Evolutionary conservation across 371 early-diverging fungal genomes (phyloP), one percentile per base, ranked within the genome.

Genomic region (Mucor ambiguus): DNA sequence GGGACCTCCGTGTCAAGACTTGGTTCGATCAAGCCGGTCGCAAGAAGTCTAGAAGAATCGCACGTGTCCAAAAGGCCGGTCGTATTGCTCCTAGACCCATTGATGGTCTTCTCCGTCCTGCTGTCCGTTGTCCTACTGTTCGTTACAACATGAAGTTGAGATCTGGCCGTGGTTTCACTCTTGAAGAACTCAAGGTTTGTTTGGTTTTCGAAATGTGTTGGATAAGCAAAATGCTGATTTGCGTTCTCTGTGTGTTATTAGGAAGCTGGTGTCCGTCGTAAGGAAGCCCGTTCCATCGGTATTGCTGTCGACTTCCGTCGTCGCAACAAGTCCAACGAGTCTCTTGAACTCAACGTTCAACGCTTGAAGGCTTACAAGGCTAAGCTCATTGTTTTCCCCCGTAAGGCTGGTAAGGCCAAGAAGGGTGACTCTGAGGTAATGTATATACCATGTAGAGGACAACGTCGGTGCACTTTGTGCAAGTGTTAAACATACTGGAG

Each of bases 11-110:
- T 76, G 98, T 98, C 70, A 95, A 94, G 91, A 98, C 98, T 74
- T 99, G 99, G 98, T 99, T 99, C 88, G 90, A 98, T 88, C 99
- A 99, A 89, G 95, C 99, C 73, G 95, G 95, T 66, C 93, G 93
- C 79, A 96, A 96, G 91, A 90, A 91, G 87, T 85, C 93, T 70
- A 89, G 99, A 78, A 89, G 96, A 71, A 80, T 92, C 60, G 88
- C 88, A 67, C 93, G 99, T 76, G 83, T 91, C 77, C 88, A 91
- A 84, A 99, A 99, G 94, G 99, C 99, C 68, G 95, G 95, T 75
- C 85, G 84, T 77, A 90, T 98, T 76, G 97, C 97, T 60, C 99
- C 99, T 69, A 92, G 95, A 72, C 99, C 99, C 76, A 87, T 96
- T 70, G 97, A 99, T 82, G 95, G 94, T 85, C 94, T 95, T 61